Evolutionary conservation across 306 rosid genomes (phyloP), one percentile per base, ranked within the genome.

Genomic region (Sicyos baderoa): DNA sequence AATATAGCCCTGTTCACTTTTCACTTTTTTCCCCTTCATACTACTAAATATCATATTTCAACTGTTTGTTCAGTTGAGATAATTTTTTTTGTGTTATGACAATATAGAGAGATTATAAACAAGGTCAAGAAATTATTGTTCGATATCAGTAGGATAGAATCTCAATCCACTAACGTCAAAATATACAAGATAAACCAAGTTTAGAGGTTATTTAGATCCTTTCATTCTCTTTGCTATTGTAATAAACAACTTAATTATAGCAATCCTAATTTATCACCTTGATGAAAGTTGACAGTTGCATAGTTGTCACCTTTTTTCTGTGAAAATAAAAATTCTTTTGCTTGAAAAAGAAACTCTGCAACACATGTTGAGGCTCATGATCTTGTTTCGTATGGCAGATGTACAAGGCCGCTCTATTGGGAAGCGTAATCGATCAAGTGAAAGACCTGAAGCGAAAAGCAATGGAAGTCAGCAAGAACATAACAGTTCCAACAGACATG

Each of bases 321-420:
- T 32, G 27, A 17, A 62, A 40, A 61, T 17, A 12, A 10, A 10
- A 9, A 17, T 1, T 19, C 2, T 42, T 18, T 2, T 54, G 27
- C 59, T 21, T 9, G 6, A 16, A 19, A 71, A 19, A 37, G 25
- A 54, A 32, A 54, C 64, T 16, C 35, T 29, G 4, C 35, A 29
- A 29, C 35, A 29, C 35, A 29, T 29, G 22, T 8, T 35, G 9
- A 63, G 44, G 15, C 45, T 13, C 14, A 48, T 35, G 52, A 70
- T 76, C 17, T 18, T 60, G 2, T 32, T n/a, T 16, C 4, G 7
- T 64, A 1, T 78, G 71, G 75, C 78, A 94, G 97, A 90, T 94
- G 99, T 97, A 94, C 86, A 94, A 90, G 69, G 99, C 99, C 64
- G 96, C 99, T 51, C 79, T 94, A 37, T 72, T 94, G 54, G 97